phyloP scores from a whole-genome alignment of 495 filamentous ascomycete genomes.

The Penicillium argentinense region DNA sequence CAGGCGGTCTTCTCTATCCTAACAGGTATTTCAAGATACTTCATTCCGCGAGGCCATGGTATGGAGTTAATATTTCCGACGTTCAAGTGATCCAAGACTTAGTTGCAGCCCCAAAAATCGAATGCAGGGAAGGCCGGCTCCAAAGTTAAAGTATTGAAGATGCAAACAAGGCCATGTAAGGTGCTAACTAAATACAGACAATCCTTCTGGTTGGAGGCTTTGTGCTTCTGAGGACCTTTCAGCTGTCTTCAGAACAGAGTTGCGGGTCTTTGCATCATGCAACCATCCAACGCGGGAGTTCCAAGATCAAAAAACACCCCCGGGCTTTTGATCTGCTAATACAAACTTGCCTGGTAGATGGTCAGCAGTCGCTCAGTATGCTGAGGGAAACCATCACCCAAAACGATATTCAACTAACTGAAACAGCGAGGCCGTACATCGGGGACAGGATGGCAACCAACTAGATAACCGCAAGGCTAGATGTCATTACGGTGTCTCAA shows the following conservation, averaged over 20 bases:
- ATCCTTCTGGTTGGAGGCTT: constrained; percentile 73
- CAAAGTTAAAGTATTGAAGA: constrained; percentile 19
- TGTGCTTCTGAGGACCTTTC: constrained; percentile 65
- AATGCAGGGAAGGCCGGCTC: constrained; percentile 22
- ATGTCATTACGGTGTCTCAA: constrained; percentile 51
- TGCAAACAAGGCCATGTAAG: constrained; percentile 16
- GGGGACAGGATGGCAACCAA: constrained; percentile 38
- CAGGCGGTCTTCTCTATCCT: constrained; percentile 19
- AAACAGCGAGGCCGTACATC: constrained; percentile 46
- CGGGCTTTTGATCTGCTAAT: too few relatives aligned
- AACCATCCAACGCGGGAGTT: constrained; percentile 57
- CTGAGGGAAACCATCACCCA: not conserved
- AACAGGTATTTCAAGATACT: constrained; percentile 8
- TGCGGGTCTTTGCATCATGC: constrained; percentile 52
- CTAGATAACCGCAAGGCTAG: constrained; percentile 50
- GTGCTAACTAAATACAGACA: too few relatives aligned
- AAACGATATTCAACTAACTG: constrained; percentile 30
- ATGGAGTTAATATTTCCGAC: constrained; percentile 54
- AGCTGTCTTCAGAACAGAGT: constrained; percentile 47
- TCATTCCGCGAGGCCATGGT: constrained; percentile 8
- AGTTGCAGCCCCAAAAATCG: constrained; percentile 57
- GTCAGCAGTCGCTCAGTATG: constrained; percentile 30
- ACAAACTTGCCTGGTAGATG: constrained; percentile 14
- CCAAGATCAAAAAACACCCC: too few relatives aligned
- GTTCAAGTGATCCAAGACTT: constrained; percentile 60